Conservation (phyloP, 108 stramenopile species). For the Parietichytrium sp. region DNA sequence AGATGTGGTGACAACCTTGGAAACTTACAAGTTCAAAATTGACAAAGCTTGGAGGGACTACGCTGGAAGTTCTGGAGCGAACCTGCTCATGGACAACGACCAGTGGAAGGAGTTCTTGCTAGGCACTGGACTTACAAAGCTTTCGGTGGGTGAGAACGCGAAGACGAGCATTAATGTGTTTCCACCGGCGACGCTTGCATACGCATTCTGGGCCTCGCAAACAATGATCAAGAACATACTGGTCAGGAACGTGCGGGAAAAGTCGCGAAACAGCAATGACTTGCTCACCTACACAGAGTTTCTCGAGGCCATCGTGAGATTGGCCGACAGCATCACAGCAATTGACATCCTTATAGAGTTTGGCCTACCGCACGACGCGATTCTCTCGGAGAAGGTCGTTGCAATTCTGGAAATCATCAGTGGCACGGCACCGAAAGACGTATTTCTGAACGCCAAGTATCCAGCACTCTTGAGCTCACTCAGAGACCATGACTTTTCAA, state of each 20-base stretch:
- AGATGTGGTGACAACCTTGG: not conserved
- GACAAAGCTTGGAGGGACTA: not conserved
- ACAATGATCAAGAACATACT: constrained; percentile 1
- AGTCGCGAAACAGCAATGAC: not conserved
- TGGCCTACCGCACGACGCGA: not conserved
- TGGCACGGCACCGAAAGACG: not conserved
- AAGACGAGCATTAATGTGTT: not conserved
- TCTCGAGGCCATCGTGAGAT: constrained; percentile 2
- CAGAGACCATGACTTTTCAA: not conserved
- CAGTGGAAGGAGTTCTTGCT: not conserved
- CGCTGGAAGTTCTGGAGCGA: not conserved
- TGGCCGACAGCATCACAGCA: not conserved
- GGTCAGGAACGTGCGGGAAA: constrained; percentile 20
- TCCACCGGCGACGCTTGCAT: not conserved
- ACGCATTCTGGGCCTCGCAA: constrained; percentile 26
- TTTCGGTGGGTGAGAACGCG: not conserved
- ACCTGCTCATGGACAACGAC: constrained; percentile 22
- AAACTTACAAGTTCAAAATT: constrained; percentile 2
- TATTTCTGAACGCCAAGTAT: not conserved
- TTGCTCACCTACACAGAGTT: constrained; percentile 5
- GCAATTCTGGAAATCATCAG: not conserved
- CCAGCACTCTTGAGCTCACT: not conserved
- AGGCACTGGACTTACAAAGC: too few relatives aligned
- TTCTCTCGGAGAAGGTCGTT: not conserved
- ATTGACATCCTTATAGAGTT: not conserved